These are phyloP conservation scores for Hylodesmum podocarpum DNA, from an alignment of 306 rosid species.

Conservation along the genomic window DNA sequence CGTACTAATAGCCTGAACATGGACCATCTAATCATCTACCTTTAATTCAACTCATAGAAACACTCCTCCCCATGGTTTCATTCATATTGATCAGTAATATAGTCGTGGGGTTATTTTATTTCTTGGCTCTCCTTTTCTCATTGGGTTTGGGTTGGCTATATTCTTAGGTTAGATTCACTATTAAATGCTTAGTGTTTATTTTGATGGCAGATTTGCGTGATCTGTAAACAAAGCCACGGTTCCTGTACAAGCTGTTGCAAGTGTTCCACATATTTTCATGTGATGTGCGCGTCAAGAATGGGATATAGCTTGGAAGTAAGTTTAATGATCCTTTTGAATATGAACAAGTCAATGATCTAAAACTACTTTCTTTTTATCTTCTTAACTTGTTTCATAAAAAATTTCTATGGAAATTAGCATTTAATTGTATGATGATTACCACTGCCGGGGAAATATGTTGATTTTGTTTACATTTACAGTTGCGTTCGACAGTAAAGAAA, in stretches of 20 bases:
- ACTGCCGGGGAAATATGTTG: constrained; percentile 24
- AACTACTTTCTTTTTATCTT: neutral
- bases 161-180: neutral
- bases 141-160: neutral
- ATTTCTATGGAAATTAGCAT: neutral
- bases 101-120: neutral
- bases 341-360: constrained; percentile 7
- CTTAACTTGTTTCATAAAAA: neutral
- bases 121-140: neutral
- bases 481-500: constrained; percentile 69
- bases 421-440: neutral
- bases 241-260: constrained; percentile 88
- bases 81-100: neutral
- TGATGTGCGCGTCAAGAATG: constrained; percentile 78
- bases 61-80: neutral
- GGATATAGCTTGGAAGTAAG: constrained; percentile 95
- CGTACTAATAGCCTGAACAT: neutral
- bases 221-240: constrained; percentile 88
- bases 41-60: neutral
- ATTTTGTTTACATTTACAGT: constrained; percentile 52
- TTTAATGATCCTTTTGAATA: constrained; percentile 15
- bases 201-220: constrained; percentile 72
- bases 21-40: neutral
- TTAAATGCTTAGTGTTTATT: constrained; percentile 2
- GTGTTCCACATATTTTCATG: constrained; percentile 90